A percentile compares a stretch with the other conserved stretches of the same genome.
These are phyloP conservation scores for Apiosordaria backusii DNA, from an alignment of 495 filamentous ascomycete genomes.

Conservation along the genomic window DNA sequence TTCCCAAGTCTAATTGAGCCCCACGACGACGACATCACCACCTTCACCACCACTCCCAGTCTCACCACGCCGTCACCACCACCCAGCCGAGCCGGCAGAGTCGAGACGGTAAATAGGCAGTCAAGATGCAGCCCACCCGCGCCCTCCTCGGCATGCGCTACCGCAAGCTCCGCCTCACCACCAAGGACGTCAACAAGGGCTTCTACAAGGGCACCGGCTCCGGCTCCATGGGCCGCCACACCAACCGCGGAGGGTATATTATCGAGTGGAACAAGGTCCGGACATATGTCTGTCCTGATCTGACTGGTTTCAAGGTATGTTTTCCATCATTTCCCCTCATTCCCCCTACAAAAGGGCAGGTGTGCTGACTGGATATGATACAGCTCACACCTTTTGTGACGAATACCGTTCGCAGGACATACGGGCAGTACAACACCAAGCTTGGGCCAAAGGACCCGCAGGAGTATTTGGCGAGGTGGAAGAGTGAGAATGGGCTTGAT, in stretches of 20 bases:
- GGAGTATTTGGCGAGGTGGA: constrained; percentile 64
- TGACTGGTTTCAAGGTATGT: constrained; percentile 69
- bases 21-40: background rate
- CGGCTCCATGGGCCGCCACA: constrained; percentile 82
- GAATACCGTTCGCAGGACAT: constrained; percentile 49
- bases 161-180: constrained; percentile 72
- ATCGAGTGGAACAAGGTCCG: constrained; percentile 84
- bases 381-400: constrained; percentile 90
- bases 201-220: constrained; percentile 95
- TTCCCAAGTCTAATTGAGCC: no score
- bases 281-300: constrained; percentile 76
- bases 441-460: constrained; percentile 54
- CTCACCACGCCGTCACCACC: background rate
- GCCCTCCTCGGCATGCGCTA: constrained; percentile 58
- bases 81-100: no score
- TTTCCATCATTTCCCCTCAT: background rate
- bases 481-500: constrained; percentile 62
- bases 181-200: constrained; percentile 86
- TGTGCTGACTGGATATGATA: constrained; percentile 1
- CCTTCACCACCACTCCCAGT: background rate
- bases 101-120: constrained; percentile 56
- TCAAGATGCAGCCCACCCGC: constrained; percentile 64
- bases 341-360: background rate
- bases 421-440: constrained; percentile 48
- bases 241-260: constrained; percentile 76